Percentiles rank a stretch among this genome's conserved stretches.
These are phyloP conservation scores for Mycena vulgaris DNA, from an alignment of 768 basidiomycete genomes.

Conservation along the genomic window DNA sequence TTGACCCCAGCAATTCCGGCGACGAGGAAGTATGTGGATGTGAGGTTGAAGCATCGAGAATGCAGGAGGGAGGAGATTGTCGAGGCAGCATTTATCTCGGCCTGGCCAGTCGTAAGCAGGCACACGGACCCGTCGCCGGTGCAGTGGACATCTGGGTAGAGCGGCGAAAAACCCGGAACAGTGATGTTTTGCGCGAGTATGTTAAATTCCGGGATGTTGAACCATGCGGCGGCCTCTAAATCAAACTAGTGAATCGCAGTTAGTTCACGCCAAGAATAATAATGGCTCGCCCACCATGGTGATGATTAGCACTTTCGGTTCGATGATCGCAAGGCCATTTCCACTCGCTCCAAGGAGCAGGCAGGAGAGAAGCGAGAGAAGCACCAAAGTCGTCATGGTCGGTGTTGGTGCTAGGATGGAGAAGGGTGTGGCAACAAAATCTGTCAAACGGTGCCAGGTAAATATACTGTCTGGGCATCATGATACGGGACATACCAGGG, in stretches of 20 bases:
- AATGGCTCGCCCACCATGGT: slow-evolving; percentile 18
- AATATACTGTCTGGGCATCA: slow-evolving; percentile 6
- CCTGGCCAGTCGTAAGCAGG: slow-evolving; percentile 54
- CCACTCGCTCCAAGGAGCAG: slow-evolving; percentile 19
- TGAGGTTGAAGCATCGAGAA: slow-evolving; percentile 54
- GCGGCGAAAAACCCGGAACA: slow-evolving; percentile 54
- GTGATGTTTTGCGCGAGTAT: slow-evolving; percentile 52
- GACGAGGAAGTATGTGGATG: slow-evolving; percentile 57
- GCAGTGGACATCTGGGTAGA: slow-evolving; percentile 56
- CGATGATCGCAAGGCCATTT: slow-evolving; percentile 2
- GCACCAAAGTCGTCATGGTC: neutral
- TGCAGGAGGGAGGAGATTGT: slow-evolving; percentile 52
- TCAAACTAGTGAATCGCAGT: slow-evolving; percentile 31
- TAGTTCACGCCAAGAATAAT: neutral
- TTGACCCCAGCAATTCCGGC: slow-evolving; percentile 59
- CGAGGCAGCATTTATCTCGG: slow-evolving; percentile 60
- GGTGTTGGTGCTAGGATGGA: neutral
- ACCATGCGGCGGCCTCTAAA: slow-evolving; percentile 30
- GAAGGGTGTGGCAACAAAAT: neutral
- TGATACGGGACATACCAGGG: slow-evolving; percentile 2
- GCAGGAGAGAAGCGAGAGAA: slow-evolving; percentile 14
- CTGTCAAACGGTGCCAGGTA: neutral
- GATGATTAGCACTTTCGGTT: slow-evolving; percentile 35
- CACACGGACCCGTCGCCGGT: slow-evolving; percentile 51
- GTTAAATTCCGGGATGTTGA: slow-evolving; percentile 40